A percentile compares a stretch with the other conserved stretches of the same genome.
phyloP scores from a whole-genome alignment of 208 protist genomes.

The Tritrichomonas foetus region DNA sequence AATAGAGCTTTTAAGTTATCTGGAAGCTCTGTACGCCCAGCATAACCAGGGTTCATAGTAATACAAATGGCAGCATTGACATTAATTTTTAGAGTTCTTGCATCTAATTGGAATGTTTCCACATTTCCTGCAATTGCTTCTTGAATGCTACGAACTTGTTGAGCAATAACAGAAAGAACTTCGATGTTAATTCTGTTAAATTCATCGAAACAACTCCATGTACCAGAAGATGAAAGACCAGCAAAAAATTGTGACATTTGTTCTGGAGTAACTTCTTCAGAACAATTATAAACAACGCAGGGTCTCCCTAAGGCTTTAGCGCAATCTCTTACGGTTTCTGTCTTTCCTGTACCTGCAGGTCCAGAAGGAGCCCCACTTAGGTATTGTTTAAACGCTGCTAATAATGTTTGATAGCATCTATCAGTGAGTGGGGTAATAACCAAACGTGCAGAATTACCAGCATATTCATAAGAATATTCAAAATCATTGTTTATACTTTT shows the following conservation, averaged over 20 bases:
- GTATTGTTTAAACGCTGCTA: slow-evolving; percentile 61
- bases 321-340: slow-evolving; percentile 65
- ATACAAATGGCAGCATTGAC: slow-evolving; percentile 68
- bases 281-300: slow-evolving; percentile 95
- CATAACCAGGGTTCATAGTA: slow-evolving; percentile 93
- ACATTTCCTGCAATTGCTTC: slow-evolving; percentile 52
- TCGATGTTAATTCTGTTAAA: slow-evolving; percentile 96
- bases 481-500: slow-evolving; percentile 52
- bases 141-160: slow-evolving; percentile 57
- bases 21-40: slow-evolving; percentile 85
- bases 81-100: slow-evolving; percentile 54
- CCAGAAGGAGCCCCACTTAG: slow-evolving; percentile 64
- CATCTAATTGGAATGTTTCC: slow-evolving; percentile 57
- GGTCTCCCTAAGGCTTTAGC: slow-evolving; percentile 61
- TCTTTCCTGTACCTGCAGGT: slow-evolving; percentile 68
- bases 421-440: slow-evolving; percentile 62
- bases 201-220: slow-evolving; percentile 89
- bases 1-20: slow-evolving; percentile 84
- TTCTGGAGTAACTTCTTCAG: slow-evolving; percentile 61
- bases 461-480: slow-evolving; percentile 60
- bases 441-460: slow-evolving; percentile 57
- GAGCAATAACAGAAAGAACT: slow-evolving; percentile 59
- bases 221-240: slow-evolving; percentile 54
- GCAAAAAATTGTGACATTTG: slow-evolving; percentile 83
- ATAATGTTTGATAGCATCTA: slow-evolving; percentile 69